These are phyloP conservation scores for Candida alai DNA, from an alignment of 805 yeast genomes.

Conservation along the genomic window DNA sequence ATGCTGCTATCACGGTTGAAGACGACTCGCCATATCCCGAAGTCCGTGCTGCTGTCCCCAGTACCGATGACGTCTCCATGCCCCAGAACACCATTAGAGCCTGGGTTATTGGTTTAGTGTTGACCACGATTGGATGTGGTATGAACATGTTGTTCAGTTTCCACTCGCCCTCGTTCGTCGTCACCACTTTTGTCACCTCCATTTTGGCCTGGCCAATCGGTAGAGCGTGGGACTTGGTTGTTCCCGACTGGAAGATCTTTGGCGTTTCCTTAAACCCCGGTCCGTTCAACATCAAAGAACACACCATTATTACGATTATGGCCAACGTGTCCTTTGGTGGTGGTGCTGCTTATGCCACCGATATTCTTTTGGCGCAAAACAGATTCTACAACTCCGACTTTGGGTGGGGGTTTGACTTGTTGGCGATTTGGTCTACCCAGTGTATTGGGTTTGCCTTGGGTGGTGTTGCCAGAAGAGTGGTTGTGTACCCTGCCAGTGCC, in stretches of 20 bases:
- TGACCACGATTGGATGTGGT: constrained; percentile 54
- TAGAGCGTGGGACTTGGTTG: constrained; percentile 37
- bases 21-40: constrained; percentile 56
- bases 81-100: constrained; percentile 54
- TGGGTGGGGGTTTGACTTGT: constrained; percentile 53
- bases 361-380: constrained; percentile 50
- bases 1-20: constrained; percentile 40
- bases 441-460: constrained; percentile 66
- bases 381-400: constrained; percentile 43
- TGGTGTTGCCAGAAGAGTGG: constrained; percentile 54
- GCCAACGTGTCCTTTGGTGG: constrained; percentile 40
- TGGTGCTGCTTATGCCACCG: constrained; percentile 55
- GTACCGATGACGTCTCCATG: constrained; percentile 46
- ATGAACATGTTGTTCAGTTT: constrained; percentile 57
- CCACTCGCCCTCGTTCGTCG: constrained; percentile 50
- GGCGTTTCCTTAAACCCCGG: constrained; percentile 51
- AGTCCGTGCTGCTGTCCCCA: constrained; percentile 59
- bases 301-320: constrained; percentile 51
- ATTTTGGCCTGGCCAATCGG: constrained; percentile 63
- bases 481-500: constrained; percentile 62
- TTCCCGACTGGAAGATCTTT: constrained; percentile 33
- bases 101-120: constrained; percentile 47
- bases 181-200: constrained; percentile 53
- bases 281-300: constrained; percentile 62
- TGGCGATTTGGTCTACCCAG: constrained; percentile 52